Percentiles rank a stretch among this genome's conserved stretches.
Evolutionary conservation across 2,329 filamentous ascomycete species (phyloP).

Genomic region (Xylariaceae sp.): DNA sequence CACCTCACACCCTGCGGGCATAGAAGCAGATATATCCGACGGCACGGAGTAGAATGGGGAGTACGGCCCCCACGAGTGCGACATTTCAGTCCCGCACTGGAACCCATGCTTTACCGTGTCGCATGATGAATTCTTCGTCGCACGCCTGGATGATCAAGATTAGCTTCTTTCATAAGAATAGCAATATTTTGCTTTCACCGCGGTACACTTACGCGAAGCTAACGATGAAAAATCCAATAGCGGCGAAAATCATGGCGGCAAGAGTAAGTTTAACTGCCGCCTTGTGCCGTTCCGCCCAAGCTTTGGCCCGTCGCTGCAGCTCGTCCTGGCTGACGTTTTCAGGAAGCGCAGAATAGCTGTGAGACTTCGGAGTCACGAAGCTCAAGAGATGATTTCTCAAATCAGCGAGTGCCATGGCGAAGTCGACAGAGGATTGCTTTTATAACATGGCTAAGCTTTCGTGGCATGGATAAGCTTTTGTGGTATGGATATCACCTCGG

Average conservation of each 20-base stretch:
- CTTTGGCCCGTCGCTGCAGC: slow-evolving; percentile 7
- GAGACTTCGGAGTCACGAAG: slow-evolving; percentile 9
- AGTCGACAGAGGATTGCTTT: not conserved
- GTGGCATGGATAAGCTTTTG: no score
- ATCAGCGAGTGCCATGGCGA: slow-evolving; percentile 19
- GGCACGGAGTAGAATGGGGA: slow-evolving; percentile 76
- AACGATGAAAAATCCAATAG: slow-evolving; percentile 14
- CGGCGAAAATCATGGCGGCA: slow-evolving; percentile 15
- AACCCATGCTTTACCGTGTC: slow-evolving; percentile 54
- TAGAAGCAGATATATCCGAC: slow-evolving; percentile 55
- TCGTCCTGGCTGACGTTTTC: slow-evolving; percentile 13
- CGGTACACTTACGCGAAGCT: slow-evolving; percentile 23
- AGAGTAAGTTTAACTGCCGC: slow-evolving; percentile 14
- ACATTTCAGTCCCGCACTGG: slow-evolving; percentile 56
- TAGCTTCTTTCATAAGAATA: slow-evolving; percentile 3
- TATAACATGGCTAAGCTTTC: not conserved
- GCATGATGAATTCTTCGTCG: slow-evolving; percentile 35
- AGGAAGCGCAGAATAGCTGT: slow-evolving; percentile 21
- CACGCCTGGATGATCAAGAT: not conserved
- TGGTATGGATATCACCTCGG: no score
- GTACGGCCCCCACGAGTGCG: slow-evolving; percentile 81
- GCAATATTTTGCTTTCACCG: not conserved
- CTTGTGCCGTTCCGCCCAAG: slow-evolving; percentile 17
- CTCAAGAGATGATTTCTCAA: slow-evolving; percentile 14
- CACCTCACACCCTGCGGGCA: slow-evolving; percentile 66